Percentiles rank a stretch among this genome's conserved stretches.
Conservation (phyloP, 345 rosid species). For the Iberis pinnata region DNA sequence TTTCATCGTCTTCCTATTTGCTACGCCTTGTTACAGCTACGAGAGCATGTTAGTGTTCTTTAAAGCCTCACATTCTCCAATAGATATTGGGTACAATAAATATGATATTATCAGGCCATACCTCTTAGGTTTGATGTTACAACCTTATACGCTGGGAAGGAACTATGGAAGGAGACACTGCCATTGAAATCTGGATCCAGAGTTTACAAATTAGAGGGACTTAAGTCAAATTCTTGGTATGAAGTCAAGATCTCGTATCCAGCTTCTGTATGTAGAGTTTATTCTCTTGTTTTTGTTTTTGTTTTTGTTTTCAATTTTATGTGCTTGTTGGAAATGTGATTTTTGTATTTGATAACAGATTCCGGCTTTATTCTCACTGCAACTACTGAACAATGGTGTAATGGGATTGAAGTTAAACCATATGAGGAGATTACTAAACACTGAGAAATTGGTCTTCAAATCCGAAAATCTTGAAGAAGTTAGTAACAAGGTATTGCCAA, state of each 20-base stretch:
- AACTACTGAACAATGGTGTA: slow-evolving; percentile 41
- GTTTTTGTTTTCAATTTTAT: slow-evolving; percentile 7
- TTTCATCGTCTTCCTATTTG: slow-evolving; percentile 20
- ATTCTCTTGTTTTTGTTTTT: slow-evolving; percentile 3
- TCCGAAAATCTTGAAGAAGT: slow-evolving; percentile 31
- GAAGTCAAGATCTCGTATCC: slow-evolving; percentile 99
- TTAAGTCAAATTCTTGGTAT: slow-evolving; percentile 67
- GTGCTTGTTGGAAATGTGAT: slow-evolving; percentile 14
- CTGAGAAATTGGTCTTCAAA: slow-evolving; percentile 59
- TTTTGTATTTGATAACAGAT: slow-evolving; percentile 35
- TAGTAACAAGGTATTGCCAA: slow-evolving; percentile 37
- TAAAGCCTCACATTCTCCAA: neutral
- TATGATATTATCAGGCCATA: neutral
- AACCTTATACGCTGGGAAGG: slow-evolving; percentile 55
- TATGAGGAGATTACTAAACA: slow-evolving; percentile 49
- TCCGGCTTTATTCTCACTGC: slow-evolving; percentile 63
- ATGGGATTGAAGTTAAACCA: slow-evolving; percentile 25
- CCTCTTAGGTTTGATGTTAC: slow-evolving; percentile 35
- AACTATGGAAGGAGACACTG: slow-evolving; percentile 57
- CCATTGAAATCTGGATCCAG: slow-evolving; percentile 53
- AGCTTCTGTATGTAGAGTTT: slow-evolving; percentile 71
- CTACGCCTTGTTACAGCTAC: slow-evolving; percentile 24
- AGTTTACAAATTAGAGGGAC: slow-evolving; percentile 49
- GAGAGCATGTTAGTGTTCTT: slow-evolving; percentile 35
- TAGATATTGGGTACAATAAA: neutral